Evolutionary conservation across 768 basidiomycete genomes (phyloP).

Genomic region (Amanita muscaria): DNA sequence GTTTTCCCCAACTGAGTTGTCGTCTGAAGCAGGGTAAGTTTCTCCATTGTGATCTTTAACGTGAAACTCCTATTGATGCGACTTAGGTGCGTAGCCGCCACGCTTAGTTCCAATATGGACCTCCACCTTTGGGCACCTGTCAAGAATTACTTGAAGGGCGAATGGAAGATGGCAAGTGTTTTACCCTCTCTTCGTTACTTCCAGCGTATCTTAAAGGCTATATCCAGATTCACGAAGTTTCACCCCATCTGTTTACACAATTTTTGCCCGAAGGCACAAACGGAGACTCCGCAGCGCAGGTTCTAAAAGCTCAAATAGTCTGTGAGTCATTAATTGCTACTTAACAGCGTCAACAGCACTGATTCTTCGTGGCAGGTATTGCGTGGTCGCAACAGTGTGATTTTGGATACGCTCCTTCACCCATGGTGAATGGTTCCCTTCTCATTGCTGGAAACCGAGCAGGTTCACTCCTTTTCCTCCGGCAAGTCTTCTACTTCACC

Average conservation of each 20-base stretch:
- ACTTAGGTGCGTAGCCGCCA: constrained; percentile 55
- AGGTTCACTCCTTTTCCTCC: constrained; percentile 51
- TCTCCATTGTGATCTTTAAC: not conserved
- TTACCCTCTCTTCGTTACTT: no score
- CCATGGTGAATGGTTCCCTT: constrained; percentile 48
- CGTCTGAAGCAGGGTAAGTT: constrained; percentile 49
- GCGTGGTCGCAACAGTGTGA: constrained; percentile 59
- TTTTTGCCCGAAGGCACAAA: no score
- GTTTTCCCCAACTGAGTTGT: constrained; percentile 62
- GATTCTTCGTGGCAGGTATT: constrained; percentile 36
- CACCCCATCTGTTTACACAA: constrained; percentile 35
- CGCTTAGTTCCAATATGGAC: constrained; percentile 71
- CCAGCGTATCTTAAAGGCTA: constrained; percentile 1
- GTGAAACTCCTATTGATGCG: constrained; percentile 1
- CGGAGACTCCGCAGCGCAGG: constrained; percentile 17
- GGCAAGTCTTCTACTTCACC: constrained; percentile 24
- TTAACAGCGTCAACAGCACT: not conserved
- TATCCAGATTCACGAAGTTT: constrained; percentile 46
- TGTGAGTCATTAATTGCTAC: constrained; percentile 24
- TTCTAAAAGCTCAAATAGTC: constrained; percentile 46
- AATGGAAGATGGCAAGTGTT: constrained; percentile 52
- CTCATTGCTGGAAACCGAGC: constrained; percentile 64
- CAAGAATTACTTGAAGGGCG: constrained; percentile 63
- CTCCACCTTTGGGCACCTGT: constrained; percentile 56
- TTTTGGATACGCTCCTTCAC: constrained; percentile 43